Percentiles rank a stretch among this genome's conserved stretches.
phyloP scores from a whole-genome alignment of 306 rosid genomes.

The Inga oerstediana region DNA sequence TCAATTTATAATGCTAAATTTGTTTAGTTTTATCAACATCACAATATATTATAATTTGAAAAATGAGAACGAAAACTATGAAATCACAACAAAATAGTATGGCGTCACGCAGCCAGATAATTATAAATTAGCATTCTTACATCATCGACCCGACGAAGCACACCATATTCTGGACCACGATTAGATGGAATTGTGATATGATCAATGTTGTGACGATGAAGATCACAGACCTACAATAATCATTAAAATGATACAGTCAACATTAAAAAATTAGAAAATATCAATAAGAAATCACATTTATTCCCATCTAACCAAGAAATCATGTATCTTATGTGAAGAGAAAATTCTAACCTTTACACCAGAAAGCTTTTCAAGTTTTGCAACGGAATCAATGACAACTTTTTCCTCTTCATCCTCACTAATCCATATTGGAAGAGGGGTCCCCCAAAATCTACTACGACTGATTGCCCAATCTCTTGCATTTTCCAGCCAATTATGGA shows the following conservation, averaged over 20 bases:
- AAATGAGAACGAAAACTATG: conserved; percentile 4
- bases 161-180: conserved; percentile 76
- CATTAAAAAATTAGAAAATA: conserved; percentile 12
- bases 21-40: background rate
- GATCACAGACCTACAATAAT: conserved; percentile 71
- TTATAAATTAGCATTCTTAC: conserved; percentile 51
- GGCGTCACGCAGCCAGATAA: conserved; percentile 3
- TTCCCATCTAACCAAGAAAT: background rate
- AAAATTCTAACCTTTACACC: conserved; percentile 72
- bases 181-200: conserved; percentile 77
- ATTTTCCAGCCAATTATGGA: conserved; percentile 99
- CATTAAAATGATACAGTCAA: conserved; percentile 28
- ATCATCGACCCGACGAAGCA: conserved; percentile 89
- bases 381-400: conserved; percentile 80
- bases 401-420: conserved; percentile 88
- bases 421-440: conserved; percentile 95
- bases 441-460: conserved; percentile 99
- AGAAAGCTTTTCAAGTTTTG: conserved; percentile 82
- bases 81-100: conserved; percentile 11
- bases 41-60: conserved; percentile 14
- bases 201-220: conserved; percentile 96
- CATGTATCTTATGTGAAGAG: background rate
- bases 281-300: background rate
- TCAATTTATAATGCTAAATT: background rate
- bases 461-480: conserved; percentile 99